Percentiles rank a stretch among this genome's conserved stretches.
These are phyloP conservation scores for Hyaloscypha variabilis DNA, from an alignment of 495 filamentous ascomycete species.

Conservation along the genomic window DNA sequence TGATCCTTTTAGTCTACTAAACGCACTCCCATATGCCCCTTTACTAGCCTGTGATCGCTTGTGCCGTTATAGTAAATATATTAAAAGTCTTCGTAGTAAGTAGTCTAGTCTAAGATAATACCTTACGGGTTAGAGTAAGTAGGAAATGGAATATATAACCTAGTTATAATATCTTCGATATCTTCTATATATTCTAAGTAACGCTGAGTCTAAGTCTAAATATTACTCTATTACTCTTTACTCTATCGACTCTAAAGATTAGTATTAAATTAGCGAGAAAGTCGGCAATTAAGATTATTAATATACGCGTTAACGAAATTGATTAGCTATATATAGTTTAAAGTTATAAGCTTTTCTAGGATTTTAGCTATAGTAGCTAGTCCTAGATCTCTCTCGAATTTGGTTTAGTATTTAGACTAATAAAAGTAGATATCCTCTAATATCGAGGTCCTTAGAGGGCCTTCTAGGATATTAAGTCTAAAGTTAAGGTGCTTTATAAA, in stretches of 20 bases:
- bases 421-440: slow-evolving; percentile 7
- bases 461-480: not conserved
- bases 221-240: slow-evolving; percentile 8
- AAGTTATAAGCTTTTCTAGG: not conserved
- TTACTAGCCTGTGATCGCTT: too few relatives aligned
- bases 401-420: not conserved
- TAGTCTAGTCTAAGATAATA: not conserved
- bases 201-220: not conserved
- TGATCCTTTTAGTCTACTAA: too few relatives aligned
- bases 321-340: slow-evolving; percentile 2
- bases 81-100: not conserved
- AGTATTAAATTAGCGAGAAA: not conserved
- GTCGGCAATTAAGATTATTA: not conserved
- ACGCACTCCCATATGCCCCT: too few relatives aligned
- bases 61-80: not conserved
- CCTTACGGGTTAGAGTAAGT: not conserved
- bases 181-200: slow-evolving; percentile 1
- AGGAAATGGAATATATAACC: too few relatives aligned
- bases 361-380: not conserved
- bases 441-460: not conserved
- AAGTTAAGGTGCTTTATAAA: not conserved
- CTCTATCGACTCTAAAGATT: not conserved
- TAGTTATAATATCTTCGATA: not conserved
- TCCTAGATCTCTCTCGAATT: not conserved
- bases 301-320: not conserved